These are phyloP conservation scores for Ceratobasidium theobromae DNA, from an alignment of 1,284 basidiomycete genomes.

Conservation along the genomic window DNA sequence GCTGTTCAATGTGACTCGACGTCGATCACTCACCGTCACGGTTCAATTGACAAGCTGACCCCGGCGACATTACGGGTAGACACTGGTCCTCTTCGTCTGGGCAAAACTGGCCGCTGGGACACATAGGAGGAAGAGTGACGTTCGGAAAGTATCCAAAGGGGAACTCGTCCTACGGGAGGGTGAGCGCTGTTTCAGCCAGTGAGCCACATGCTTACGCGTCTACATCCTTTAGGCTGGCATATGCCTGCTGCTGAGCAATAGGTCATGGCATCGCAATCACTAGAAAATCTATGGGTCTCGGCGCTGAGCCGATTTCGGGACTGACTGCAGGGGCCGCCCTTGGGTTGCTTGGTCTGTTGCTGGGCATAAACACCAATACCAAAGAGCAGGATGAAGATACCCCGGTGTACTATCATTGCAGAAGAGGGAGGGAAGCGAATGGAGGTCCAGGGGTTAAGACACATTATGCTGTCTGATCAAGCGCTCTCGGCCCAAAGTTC, in stretches of 20 bases:
- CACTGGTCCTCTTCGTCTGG: constrained; percentile 50
- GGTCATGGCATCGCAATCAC: constrained; percentile 62
- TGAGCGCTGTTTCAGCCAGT: neutral
- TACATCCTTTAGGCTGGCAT: constrained; percentile 46
- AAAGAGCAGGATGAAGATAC: neutral
- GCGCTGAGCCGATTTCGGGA: constrained; percentile 55
- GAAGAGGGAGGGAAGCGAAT: neutral
- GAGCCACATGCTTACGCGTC: constrained; percentile 38
- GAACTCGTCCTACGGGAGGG: constrained; percentile 39
- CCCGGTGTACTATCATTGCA: neutral
- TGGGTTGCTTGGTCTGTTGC: neutral
- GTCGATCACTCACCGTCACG: constrained; percentile 47
- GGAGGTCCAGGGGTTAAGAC: no score
- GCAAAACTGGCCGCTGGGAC: constrained; percentile 45
- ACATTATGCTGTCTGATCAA: neutral
- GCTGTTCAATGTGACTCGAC: neutral
- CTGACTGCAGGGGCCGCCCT: constrained; percentile 28
- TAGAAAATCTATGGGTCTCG: constrained; percentile 59
- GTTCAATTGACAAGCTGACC: constrained; percentile 49
- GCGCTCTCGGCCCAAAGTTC: neutral
- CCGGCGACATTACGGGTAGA: constrained; percentile 42
- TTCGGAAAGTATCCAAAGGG: constrained; percentile 46
- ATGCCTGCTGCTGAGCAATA: constrained; percentile 54
- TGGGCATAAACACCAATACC: neutral
- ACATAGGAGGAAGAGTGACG: constrained; percentile 46